Percentiles rank a stretch among this genome's conserved stretches.
Evolutionary conservation across 805 yeast genomes (phyloP).

Genomic region (Allodekkera sacchari): DNA sequence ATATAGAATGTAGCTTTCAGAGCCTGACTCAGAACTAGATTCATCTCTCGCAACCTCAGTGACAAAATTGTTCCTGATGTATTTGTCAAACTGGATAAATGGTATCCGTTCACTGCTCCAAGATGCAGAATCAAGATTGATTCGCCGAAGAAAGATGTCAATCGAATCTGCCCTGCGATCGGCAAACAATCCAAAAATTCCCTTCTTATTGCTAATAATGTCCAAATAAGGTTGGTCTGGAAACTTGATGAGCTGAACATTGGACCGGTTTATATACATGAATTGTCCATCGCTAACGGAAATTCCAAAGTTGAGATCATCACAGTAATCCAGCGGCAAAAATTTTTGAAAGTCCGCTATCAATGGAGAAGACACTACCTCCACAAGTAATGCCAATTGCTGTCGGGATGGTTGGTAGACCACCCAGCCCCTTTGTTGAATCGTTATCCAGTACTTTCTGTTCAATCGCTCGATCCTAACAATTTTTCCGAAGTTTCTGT

Average conservation of each 20-base stretch:
- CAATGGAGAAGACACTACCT: conserved; percentile 19
- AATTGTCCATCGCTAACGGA: conserved; percentile 14
- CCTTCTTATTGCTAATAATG: too few relatives aligned
- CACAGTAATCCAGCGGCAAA: conserved; percentile 5
- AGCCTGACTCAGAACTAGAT: too few relatives aligned
- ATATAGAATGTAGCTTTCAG: too few relatives aligned
- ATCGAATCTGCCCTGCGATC: too few relatives aligned
- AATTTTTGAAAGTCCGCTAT: conserved; percentile 12
- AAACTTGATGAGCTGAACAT: conserved; percentile 8
- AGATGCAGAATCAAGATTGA: too few relatives aligned
- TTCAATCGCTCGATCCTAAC: conserved; percentile 8
- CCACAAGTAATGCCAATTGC: conserved; percentile 5
- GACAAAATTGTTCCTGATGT: too few relatives aligned
- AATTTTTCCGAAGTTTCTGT: conserved; percentile 14
- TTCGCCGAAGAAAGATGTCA: too few relatives aligned
- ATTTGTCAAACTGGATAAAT: too few relatives aligned
- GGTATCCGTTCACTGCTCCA: too few relatives aligned
- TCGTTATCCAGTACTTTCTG: conserved; percentile 12
- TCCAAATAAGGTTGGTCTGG: too few relatives aligned
- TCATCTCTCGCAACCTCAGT: too few relatives aligned
- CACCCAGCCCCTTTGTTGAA: conserved; percentile 25
- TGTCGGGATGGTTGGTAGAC: conserved; percentile 12
- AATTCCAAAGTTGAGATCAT: conserved; percentile 11
- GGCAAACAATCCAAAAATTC: too few relatives aligned
- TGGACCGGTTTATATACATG: conserved; percentile 8